A percentile compares a stretch with the other conserved stretches of the same genome.
These are phyloP conservation scores for Babesia ovis DNA, from an alignment of 169 alveolate species.

Conservation along the genomic window DNA sequence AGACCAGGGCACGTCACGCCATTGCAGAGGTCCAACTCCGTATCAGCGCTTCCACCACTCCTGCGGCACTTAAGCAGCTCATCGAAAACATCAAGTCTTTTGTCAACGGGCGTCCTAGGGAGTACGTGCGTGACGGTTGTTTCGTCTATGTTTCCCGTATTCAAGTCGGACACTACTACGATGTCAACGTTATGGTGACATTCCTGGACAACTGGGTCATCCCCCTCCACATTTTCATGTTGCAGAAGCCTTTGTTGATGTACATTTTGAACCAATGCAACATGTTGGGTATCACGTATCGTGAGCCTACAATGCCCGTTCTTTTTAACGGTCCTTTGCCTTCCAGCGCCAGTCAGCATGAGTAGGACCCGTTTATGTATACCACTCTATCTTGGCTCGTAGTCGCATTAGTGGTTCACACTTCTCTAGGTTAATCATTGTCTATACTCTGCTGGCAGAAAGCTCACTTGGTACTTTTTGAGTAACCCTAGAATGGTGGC, in stretches of 20 bases:
- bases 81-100: slow-evolving; percentile 74
- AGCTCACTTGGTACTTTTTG: too few relatives aligned
- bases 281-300: slow-evolving; percentile 73
- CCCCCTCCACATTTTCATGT: slow-evolving; percentile 62
- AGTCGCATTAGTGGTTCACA: too few relatives aligned
- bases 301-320: slow-evolving; percentile 65
- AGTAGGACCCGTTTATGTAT: too few relatives aligned
- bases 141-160: slow-evolving; percentile 74
- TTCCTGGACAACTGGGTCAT: slow-evolving; percentile 75
- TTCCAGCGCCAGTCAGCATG: too few relatives aligned
- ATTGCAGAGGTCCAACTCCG: slow-evolving; percentile 67
- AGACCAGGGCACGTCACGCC: slow-evolving; percentile 83
- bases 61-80: slow-evolving; percentile 81
- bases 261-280: slow-evolving; percentile 71
- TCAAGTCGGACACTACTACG: slow-evolving; percentile 79
- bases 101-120: slow-evolving; percentile 82
- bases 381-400: too few relatives aligned
- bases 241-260: slow-evolving; percentile 62
- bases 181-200: slow-evolving; percentile 66
- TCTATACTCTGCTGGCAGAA: too few relatives aligned
- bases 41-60: slow-evolving; percentile 79
- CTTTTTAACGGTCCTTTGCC: slow-evolving; percentile 42
- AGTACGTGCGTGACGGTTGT: slow-evolving; percentile 77
- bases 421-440: too few relatives aligned
- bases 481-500: too few relatives aligned